phyloP scores from a whole-genome alignment of 1,284 basidiomycete genomes.

The Rhodofomes roseus region DNA sequence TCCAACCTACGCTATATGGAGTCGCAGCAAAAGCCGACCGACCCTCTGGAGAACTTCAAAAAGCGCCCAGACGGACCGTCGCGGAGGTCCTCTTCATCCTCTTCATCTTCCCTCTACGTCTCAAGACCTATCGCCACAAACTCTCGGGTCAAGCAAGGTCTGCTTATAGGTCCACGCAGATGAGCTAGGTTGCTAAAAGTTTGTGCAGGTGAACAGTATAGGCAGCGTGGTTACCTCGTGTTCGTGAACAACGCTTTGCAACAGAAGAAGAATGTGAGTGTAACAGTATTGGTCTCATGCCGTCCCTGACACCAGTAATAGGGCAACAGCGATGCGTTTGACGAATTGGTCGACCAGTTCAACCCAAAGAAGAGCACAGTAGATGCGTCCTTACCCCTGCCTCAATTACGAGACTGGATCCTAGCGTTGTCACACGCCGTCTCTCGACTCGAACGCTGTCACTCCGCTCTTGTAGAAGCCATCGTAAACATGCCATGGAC shows the following conservation, averaged over 20 bases:
- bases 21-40: slow-evolving; percentile 32
- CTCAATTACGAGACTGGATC: slow-evolving; percentile 71
- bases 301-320: slow-evolving; percentile 25
- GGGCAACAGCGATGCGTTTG: slow-evolving; percentile 65
- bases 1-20: slow-evolving; percentile 45
- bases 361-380: slow-evolving; percentile 43
- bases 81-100: slow-evolving; percentile 28
- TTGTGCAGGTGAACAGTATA: slow-evolving; percentile 57
- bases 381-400: slow-evolving; percentile 38
- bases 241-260: slow-evolving; percentile 82
- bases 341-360: slow-evolving; percentile 72
- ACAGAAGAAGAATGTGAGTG: slow-evolving; percentile 64
- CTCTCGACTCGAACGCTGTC: slow-evolving; percentile 76
- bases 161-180: not conserved
- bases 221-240: slow-evolving; percentile 81
- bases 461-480: slow-evolving; percentile 84
- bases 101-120: slow-evolving; percentile 33
- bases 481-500: slow-evolving; percentile 92
- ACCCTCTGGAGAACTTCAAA: slow-evolving; percentile 39
- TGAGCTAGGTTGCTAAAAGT: not conserved
- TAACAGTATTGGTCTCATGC: slow-evolving; percentile 8
- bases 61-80: slow-evolving; percentile 31
- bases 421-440: slow-evolving; percentile 76
- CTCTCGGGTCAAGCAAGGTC: slow-evolving; percentile 62
- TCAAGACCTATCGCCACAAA: slow-evolving; percentile 71